phyloP scores from a whole-genome alignment of 768 basidiomycete species.

The Holtermannia corniformis region DNA sequence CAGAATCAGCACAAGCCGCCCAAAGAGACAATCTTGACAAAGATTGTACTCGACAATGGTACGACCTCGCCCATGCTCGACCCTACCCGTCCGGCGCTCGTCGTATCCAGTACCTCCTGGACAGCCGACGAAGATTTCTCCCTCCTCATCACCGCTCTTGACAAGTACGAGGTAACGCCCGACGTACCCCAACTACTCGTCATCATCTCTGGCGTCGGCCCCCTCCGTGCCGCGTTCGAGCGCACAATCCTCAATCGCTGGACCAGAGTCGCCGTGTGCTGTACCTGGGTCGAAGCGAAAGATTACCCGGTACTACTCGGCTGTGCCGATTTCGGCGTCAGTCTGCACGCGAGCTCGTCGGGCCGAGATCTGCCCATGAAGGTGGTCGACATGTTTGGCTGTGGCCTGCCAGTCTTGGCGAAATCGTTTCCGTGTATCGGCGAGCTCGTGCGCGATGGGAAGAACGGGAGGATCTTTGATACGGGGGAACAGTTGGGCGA shows the following conservation, averaged over 20 bases:
- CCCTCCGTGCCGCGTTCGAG: constrained; percentile 66
- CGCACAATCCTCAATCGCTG: constrained; percentile 53
- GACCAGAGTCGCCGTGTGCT: constrained; percentile 41
- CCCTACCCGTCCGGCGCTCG: constrained; percentile 66
- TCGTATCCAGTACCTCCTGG: constrained; percentile 93
- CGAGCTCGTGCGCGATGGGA: constrained; percentile 74
- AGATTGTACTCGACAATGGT: neutral
- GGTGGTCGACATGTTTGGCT: constrained; percentile 98
- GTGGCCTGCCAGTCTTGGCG: constrained; percentile 85
- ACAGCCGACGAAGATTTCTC: constrained; percentile 93
- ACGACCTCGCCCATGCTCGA: constrained; percentile 43
- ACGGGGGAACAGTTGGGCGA: constrained; percentile 57
- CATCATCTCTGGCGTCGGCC: constrained; percentile 85
- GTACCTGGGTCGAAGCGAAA: constrained; percentile 76
- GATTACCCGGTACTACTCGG: constrained; percentile 86
- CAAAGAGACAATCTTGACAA: constrained; percentile 1
- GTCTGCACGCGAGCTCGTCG: constrained; percentile 81
- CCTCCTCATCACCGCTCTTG: constrained; percentile 67
- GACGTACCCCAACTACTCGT: constrained; percentile 68
- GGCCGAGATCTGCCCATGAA: constrained; percentile 96
- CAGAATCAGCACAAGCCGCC: neutral
- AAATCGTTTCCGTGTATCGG: constrained; percentile 70
- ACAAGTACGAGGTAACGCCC: constrained; percentile 51
- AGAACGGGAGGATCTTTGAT: constrained; percentile 74
- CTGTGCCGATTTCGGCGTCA: constrained; percentile 84